These are phyloP conservation scores for Mortierella alpina DNA, from an alignment of 192 early-diverging fungal species.

Conservation along the genomic window DNA sequence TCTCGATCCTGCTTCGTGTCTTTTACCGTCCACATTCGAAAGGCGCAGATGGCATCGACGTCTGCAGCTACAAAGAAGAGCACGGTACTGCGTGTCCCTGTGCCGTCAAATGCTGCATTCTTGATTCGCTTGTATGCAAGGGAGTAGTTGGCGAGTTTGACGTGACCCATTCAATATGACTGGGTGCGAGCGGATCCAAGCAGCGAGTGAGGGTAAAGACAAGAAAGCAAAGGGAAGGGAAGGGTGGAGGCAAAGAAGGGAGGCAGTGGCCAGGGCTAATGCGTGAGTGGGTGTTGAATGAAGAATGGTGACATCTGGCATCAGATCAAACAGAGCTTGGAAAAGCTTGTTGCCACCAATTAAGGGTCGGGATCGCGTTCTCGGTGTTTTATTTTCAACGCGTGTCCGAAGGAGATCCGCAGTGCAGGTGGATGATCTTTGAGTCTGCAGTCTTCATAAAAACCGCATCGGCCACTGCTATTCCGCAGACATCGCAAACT, in stretches of 20 bases:
- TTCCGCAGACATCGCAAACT: slow-evolving; percentile 54
- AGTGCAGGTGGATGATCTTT: slow-evolving; percentile 56
- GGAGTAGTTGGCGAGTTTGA: slow-evolving; percentile 52
- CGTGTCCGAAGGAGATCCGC: slow-evolving; percentile 23
- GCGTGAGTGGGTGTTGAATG: too few species aligned
- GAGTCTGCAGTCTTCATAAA: slow-evolving; percentile 54
- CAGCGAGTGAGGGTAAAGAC: not conserved
- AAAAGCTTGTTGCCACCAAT: slow-evolving; percentile 4
- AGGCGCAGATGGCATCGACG: slow-evolving; percentile 85
- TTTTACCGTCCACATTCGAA: slow-evolving; percentile 78
- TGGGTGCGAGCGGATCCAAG: not conserved
- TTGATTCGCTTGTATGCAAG: slow-evolving; percentile 51
- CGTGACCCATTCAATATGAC: slow-evolving; percentile 35
- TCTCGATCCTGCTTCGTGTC: not conserved
- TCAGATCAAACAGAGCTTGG: not conserved
- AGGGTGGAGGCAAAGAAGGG: not conserved
- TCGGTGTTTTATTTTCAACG: not conserved
- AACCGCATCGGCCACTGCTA: slow-evolving; percentile 48
- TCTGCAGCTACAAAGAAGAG: slow-evolving; percentile 77
- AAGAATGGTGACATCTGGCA: too few species aligned
- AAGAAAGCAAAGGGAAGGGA: not conserved
- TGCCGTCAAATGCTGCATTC: slow-evolving; percentile 44
- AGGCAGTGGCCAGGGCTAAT: too few species aligned
- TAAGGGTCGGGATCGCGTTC: not conserved
- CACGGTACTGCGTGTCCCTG: slow-evolving; percentile 31